phyloP scores from a whole-genome alignment of 2,329 filamentous ascomycete species.

The Elsinoe arachidis region DNA sequence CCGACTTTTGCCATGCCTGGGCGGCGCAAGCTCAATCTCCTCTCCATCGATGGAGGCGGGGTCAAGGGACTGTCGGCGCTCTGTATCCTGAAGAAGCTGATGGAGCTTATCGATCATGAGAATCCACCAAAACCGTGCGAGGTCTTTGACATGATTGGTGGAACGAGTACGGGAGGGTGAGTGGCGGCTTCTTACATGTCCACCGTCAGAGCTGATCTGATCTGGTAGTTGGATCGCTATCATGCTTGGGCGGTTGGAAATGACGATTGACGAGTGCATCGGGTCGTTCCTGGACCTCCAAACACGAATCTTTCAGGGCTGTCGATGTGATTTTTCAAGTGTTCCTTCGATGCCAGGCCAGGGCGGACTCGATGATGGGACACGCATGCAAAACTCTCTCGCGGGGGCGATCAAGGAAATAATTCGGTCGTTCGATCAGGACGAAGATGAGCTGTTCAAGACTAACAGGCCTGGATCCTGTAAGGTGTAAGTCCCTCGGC shows the following conservation, averaged over 20 bases:
- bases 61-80: conserved; percentile 33
- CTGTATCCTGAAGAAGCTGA: conserved; percentile 29
- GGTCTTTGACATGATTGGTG: conserved; percentile 35
- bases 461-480: no score
- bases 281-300: conserved; percentile 13
- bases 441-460: no score
- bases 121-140: conserved; percentile 29
- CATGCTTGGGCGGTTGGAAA: conserved; percentile 20
- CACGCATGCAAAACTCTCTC: no score
- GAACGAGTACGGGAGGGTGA: conserved; percentile 32
- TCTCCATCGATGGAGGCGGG: conserved; percentile 32
- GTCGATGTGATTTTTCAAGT: no score
- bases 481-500: no score
- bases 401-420: no score
- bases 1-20: no score
- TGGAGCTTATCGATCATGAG: conserved; percentile 26
- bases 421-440: no score
- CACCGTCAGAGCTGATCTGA: neutral
- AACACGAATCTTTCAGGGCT: conserved; percentile 12
- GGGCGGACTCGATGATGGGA: no score
- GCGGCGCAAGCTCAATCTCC: no score
- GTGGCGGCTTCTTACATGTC: neutral
- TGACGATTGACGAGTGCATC: conserved; percentile 18
- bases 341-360: no score
- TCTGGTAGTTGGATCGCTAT: conserved; percentile 15